phyloP scores from a whole-genome alignment of 768 basidiomycete genomes.

The Rhizopogon vulgaris region DNA sequence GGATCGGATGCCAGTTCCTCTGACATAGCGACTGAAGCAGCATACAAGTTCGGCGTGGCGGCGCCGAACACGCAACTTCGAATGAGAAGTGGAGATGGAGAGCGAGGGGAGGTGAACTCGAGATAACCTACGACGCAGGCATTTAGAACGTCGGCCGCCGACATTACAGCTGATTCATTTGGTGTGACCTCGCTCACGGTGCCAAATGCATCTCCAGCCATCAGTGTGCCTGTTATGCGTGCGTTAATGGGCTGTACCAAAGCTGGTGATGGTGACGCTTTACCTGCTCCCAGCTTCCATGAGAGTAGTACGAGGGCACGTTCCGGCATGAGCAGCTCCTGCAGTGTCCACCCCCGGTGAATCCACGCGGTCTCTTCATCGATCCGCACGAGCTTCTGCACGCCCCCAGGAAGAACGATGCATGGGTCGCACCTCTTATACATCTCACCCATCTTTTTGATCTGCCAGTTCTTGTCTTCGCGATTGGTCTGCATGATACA shows the following conservation, averaged over 20 bases:
- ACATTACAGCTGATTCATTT: not conserved
- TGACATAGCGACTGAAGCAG: not conserved
- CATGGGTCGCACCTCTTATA: constrained; percentile 7
- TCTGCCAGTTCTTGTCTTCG: constrained; percentile 15
- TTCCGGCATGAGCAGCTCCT: constrained; percentile 3
- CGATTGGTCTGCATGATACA: constrained; percentile 12
- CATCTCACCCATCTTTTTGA: constrained; percentile 11
- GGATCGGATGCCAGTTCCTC: not conserved
- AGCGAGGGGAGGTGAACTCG: not conserved
- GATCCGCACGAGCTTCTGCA: constrained; percentile 9
- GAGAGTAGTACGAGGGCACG: not conserved
- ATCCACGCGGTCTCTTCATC: constrained; percentile 15
- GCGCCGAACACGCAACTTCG: not conserved
- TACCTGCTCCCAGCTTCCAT: not conserved
- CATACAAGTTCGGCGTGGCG: not conserved
- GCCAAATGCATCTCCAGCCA: not conserved
- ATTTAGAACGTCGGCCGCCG: not conserved
- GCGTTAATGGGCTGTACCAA: not conserved
- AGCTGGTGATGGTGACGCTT: not conserved
- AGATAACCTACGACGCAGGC: not conserved
- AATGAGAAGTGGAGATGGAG: too few relatives aligned
- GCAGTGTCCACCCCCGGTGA: constrained; percentile 15
- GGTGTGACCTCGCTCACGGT: constrained; percentile 3
- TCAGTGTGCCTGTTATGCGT: not conserved
- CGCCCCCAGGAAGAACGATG: constrained; percentile 12